phyloP scores from a whole-genome alignment of 148 eudicot species.

The Simmondsia chinensis region DNA sequence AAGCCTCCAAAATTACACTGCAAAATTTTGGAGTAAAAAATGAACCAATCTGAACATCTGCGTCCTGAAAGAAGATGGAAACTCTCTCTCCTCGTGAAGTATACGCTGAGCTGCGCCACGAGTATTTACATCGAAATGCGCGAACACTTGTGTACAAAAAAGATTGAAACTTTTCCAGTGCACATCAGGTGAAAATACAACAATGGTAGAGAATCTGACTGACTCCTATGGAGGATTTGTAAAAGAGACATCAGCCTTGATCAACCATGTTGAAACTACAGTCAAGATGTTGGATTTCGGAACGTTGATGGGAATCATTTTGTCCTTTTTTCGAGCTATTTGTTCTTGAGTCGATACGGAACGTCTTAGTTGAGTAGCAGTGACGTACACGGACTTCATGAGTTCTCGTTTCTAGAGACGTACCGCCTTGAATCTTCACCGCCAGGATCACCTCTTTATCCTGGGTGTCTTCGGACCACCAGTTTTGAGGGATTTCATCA shows the following conservation, averaged over 20 bases:
- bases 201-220: neutral
- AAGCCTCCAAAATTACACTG: no score
- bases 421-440: conserved; percentile 38
- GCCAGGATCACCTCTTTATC: conserved; percentile 56
- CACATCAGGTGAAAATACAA: neutral
- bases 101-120: no score
- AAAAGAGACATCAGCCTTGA: conserved; percentile 11
- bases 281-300: conserved; percentile 23
- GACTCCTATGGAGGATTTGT: neutral
- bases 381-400: conserved; percentile 51
- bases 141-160: neutral
- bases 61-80: no score
- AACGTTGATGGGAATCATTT: conserved; percentile 17
- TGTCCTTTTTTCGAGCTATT: conserved; percentile 36
- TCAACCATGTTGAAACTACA: conserved; percentile 23
- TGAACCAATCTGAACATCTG: no score
- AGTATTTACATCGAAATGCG: conserved; percentile 4
- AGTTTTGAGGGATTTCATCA: conserved; percentile 62
- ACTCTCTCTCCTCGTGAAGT: no score
- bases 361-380: conserved; percentile 40
- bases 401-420: conserved; percentile 33
- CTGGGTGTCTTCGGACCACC: conserved; percentile 79
- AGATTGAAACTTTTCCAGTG: neutral
- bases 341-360: conserved; percentile 35
- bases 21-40: no score